Evolutionary conservation across 768 basidiomycete species (phyloP).

Genomic region (Podaxis rugospora): DNA sequence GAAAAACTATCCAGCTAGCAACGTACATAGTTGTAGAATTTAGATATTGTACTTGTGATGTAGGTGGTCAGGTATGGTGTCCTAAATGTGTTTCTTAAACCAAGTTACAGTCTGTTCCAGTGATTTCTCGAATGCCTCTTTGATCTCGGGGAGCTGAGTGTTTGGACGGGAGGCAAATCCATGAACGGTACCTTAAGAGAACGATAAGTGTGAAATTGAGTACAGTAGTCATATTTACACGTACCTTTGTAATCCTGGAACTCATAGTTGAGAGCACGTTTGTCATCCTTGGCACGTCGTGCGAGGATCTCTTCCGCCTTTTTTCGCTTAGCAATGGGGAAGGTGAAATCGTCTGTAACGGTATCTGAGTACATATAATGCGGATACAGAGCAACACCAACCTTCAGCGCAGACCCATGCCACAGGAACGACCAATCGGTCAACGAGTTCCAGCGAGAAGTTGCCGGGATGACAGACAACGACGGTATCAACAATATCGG

Average conservation of each 20-base stretch:
- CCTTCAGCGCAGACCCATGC: conserved; percentile 41
- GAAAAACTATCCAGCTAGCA: not conserved
- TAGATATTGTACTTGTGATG: not conserved
- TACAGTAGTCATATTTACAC: not conserved
- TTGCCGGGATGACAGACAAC: conserved; percentile 39
- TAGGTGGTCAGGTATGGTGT: not conserved
- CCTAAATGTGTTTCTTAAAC: conserved; percentile 32
- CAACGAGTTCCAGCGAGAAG: conserved; percentile 28
- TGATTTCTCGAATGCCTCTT: conserved; percentile 36
- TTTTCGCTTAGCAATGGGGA: conserved; percentile 24
- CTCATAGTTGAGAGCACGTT: conserved; percentile 37
- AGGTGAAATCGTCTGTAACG: conserved; percentile 32
- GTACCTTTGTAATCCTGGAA: conserved; percentile 41
- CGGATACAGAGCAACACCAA: conserved; percentile 10
- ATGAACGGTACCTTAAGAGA: conserved; percentile 35
- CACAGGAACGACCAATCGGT: conserved; percentile 32
- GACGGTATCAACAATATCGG: conserved; percentile 30
- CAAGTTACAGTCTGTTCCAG: conserved; percentile 38
- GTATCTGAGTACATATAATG: not conserved
- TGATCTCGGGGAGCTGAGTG: conserved; percentile 30
- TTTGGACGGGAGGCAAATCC: conserved; percentile 44
- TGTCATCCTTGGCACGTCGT: conserved; percentile 27
- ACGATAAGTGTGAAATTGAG: not conserved
- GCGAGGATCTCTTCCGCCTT: conserved; percentile 33
- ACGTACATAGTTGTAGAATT: not conserved